These are phyloP conservation scores for Beauveria sp. DNA, from an alignment of 2,329 filamentous ascomycete species.

Conservation along the genomic window DNA sequence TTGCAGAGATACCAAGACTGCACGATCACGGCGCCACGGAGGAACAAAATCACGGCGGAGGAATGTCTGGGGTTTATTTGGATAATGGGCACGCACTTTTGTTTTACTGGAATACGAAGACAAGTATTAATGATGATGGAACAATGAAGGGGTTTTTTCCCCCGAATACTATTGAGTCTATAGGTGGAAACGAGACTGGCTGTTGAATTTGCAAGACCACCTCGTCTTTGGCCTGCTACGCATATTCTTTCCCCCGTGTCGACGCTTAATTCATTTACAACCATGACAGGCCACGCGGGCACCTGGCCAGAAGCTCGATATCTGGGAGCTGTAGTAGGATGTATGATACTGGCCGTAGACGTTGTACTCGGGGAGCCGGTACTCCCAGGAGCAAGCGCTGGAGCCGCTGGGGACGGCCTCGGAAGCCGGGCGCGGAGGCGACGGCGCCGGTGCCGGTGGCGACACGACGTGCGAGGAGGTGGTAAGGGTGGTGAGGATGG, in stretches of 20 bases:
- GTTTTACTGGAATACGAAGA: background rate
- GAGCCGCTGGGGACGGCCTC: background rate
- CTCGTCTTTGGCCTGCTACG: too few species aligned
- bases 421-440: background rate
- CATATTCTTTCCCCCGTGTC: too few species aligned
- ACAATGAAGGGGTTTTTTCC: too few species aligned
- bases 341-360: background rate
- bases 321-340: background rate
- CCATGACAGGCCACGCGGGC: too few species aligned
- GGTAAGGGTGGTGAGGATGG: background rate
- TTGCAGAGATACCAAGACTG: slow-evolving; percentile 9
- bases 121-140: too few species aligned
- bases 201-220: too few species aligned
- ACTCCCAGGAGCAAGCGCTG: background rate
- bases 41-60: background rate
- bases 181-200: too few species aligned
- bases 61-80: background rate
- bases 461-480: background rate
- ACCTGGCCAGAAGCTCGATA: too few species aligned
- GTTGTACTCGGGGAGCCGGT: background rate
- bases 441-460: background rate
- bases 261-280: too few species aligned
- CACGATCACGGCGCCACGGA: background rate
- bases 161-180: too few species aligned
- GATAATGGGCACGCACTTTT: background rate